A percentile compares a stretch with the other conserved stretches of the same genome.
phyloP scores from a whole-genome alignment of 2,329 filamentous ascomycete genomes.

The Penicillium sp. region DNA sequence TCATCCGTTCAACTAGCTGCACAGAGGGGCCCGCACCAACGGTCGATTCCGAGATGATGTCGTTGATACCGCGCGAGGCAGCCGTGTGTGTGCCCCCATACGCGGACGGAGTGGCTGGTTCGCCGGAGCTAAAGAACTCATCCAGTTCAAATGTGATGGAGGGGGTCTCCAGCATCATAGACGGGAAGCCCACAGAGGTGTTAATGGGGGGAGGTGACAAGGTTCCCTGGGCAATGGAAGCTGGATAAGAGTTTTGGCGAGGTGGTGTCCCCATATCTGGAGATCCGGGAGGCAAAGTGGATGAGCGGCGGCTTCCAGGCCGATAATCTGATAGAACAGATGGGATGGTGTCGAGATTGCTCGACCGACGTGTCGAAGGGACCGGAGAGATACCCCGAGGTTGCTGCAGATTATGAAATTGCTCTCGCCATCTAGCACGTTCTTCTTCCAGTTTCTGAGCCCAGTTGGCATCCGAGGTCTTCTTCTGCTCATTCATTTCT shows the following conservation, averaged over 20 bases:
- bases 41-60: conserved; percentile 83
- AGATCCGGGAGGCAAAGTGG: conserved; percentile 31
- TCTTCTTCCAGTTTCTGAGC: conserved; percentile 60
- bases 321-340: conserved; percentile 33
- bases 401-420: conserved; percentile 35
- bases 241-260: conserved; percentile 43
- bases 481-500: conserved; percentile 55
- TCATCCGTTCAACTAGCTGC: conserved; percentile 94
- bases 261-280: conserved; percentile 37
- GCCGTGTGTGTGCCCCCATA: conserved; percentile 33
- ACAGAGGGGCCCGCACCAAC: conserved; percentile 87
- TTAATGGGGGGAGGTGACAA: conserved; percentile 26
- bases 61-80: conserved; percentile 60
- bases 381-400: conserved; percentile 38
- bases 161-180: conserved; percentile 26
- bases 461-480: conserved; percentile 52
- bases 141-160: conserved; percentile 44
- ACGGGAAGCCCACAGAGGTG: conserved; percentile 7
- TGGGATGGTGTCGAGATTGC: conserved; percentile 33
- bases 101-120: conserved; percentile 34
- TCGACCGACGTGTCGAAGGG: conserved; percentile 36
- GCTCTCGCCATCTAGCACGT: conserved; percentile 53
- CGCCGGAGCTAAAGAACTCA: conserved; percentile 37
- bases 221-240: conserved; percentile 22
- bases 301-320: conserved; percentile 37